phyloP scores from a whole-genome alignment of 2,329 filamentous ascomycete genomes.

The Alternaria incomplexa region DNA sequence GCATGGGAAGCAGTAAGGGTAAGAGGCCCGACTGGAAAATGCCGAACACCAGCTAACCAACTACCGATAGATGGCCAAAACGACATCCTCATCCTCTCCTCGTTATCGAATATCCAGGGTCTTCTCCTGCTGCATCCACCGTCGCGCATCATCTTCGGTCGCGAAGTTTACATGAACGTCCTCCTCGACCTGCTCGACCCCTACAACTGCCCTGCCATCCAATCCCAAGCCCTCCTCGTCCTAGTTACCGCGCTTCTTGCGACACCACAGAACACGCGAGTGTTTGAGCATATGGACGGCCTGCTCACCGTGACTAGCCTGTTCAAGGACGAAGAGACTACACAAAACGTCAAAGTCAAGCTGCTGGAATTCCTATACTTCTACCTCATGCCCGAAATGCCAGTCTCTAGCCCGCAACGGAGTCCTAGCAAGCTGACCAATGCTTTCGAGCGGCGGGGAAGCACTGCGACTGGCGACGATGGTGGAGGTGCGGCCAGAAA shows the following conservation, averaged over 20 bases:
- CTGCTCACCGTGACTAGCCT: slow-evolving; percentile 89
- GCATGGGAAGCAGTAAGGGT: slow-evolving; percentile 67
- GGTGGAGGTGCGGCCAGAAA: slow-evolving; percentile 34
- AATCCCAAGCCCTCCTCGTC: slow-evolving; percentile 86
- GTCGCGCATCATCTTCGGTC: slow-evolving; percentile 82
- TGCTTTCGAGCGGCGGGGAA: slow-evolving; percentile 42
- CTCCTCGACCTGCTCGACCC: slow-evolving; percentile 94
- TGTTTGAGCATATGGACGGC: slow-evolving; percentile 90
- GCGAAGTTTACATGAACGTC: slow-evolving; percentile 95
- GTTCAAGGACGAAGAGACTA: slow-evolving; percentile 87
- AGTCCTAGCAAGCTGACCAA: slow-evolving; percentile 43
- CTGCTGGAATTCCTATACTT: slow-evolving; percentile 98
- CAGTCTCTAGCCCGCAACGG: slow-evolving; percentile 48
- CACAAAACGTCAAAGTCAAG: slow-evolving; percentile 89
- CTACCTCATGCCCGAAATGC: slow-evolving; percentile 93
- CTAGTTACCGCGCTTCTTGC: slow-evolving; percentile 89
- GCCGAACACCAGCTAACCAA: neutral
- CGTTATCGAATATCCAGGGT: slow-evolving; percentile 88
- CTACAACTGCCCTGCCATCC: slow-evolving; percentile 86
- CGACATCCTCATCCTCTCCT: slow-evolving; percentile 85
- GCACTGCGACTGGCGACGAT: slow-evolving; percentile 36
- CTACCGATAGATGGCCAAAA: slow-evolving; percentile 70
- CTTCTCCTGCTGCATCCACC: slow-evolving; percentile 87
- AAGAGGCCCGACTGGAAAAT: neutral
- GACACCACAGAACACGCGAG: slow-evolving; percentile 84